Evolutionary conservation across 192 early-diverging fungal genomes (phyloP).

Genomic region (Gryganskiella cystojenkinii): DNA sequence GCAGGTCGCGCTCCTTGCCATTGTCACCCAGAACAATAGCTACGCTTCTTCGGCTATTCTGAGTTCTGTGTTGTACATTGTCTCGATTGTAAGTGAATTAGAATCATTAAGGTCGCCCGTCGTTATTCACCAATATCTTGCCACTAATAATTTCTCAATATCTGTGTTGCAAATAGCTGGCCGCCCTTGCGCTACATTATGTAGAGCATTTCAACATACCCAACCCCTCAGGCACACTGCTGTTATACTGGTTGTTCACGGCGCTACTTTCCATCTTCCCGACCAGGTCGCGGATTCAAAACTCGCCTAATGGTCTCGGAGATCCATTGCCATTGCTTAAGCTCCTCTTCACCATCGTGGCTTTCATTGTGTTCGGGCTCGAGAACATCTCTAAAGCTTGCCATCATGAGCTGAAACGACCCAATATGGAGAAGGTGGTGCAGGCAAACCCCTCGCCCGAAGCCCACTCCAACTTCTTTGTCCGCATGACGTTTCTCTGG

Average conservation of each 20-base stretch:
- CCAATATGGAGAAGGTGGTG: not conserved
- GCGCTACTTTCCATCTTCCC: constrained; percentile 19
- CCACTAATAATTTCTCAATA: not conserved
- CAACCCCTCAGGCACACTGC: constrained; percentile 8
- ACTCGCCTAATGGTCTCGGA: constrained; percentile 13
- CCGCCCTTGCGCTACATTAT: constrained; percentile 12
- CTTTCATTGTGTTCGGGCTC: constrained; percentile 14
- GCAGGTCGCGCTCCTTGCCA: constrained; percentile 11
- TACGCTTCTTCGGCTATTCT: constrained; percentile 8
- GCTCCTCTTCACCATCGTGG: constrained; percentile 22
- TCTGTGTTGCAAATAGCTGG: constrained; percentile 5
- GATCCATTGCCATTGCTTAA: constrained; percentile 13
- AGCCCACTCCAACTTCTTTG: constrained; percentile 77
- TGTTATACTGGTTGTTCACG: constrained; percentile 21
- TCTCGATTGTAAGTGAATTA: constrained; percentile 11
- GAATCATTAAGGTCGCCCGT: not conserved
- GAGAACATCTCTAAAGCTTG: constrained; percentile 15
- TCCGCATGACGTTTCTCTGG: constrained; percentile 77
- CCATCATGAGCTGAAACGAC: not conserved
- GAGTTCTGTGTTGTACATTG: constrained; percentile 11
- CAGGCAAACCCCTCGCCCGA: constrained; percentile 58
- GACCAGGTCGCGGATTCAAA: constrained; percentile 10
- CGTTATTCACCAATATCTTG: not conserved
- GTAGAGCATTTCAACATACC: constrained; percentile 27
- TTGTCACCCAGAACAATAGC: not conserved